Evolutionary conservation across 331 rosid species (phyloP).

Genomic region (Acacia concinna): DNA sequence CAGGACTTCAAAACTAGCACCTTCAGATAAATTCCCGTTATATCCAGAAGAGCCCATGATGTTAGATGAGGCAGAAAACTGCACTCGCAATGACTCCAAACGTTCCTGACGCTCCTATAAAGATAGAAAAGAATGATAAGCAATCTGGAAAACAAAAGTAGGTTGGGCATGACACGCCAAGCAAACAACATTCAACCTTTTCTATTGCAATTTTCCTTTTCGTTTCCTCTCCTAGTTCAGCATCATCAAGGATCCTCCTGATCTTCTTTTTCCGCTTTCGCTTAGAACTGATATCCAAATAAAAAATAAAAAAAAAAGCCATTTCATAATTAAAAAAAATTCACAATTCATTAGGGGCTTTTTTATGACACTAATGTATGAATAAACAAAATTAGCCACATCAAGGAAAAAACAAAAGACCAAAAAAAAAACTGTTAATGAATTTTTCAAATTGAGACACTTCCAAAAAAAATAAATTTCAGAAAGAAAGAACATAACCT

Average conservation of each 20-base stretch:
- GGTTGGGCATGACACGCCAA: slow-evolving; percentile 7
- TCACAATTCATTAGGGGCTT: slow-evolving; percentile 20
- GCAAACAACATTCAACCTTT: slow-evolving; percentile 53
- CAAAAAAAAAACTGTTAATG: not conserved
- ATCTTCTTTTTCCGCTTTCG: slow-evolving; percentile 79
- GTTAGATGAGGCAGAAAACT: slow-evolving; percentile 72
- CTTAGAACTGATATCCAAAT: slow-evolving; percentile 55
- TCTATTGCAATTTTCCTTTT: slow-evolving; percentile 91
- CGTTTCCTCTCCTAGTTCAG: slow-evolving; percentile 98
- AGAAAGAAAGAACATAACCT: not conserved
- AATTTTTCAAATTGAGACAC: slow-evolving; percentile 22
- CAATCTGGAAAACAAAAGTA: slow-evolving; percentile 10
- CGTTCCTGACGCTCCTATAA: slow-evolving; percentile 97
- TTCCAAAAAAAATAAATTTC: not conserved
- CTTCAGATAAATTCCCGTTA: slow-evolving; percentile 77
- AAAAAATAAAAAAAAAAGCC: not conserved
- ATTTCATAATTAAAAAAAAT: slow-evolving; percentile 9
- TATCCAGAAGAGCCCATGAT: slow-evolving; percentile 52
- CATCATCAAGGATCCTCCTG: slow-evolving; percentile 92
- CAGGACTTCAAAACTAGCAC: slow-evolving; percentile 67
- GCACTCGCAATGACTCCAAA: slow-evolving; percentile 72
- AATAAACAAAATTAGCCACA: slow-evolving; percentile 13
- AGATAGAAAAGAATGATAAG: slow-evolving; percentile 28
- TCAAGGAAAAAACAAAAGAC: not conserved
- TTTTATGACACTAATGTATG: slow-evolving; percentile 3